Percentiles rank a stretch among this genome's conserved stretches.
These are phyloP conservation scores for Glycyrrhiza uralensis DNA, from an alignment of 306 rosid species.

Conservation along the genomic window DNA sequence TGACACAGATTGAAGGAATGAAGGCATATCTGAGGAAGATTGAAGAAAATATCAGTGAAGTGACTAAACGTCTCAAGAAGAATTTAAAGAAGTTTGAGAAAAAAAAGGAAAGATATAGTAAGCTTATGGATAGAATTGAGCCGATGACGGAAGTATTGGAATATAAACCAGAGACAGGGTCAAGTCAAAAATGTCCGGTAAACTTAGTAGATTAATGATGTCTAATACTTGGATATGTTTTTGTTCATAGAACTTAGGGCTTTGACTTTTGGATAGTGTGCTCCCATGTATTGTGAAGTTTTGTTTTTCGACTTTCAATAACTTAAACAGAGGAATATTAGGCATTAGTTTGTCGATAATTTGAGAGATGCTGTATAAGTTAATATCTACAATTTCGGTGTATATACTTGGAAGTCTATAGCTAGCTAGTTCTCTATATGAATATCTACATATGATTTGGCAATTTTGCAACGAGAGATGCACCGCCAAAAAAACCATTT, in stretches of 20 bases:
- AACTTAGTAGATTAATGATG: neutral
- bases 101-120: neutral
- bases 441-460: too few relatives aligned
- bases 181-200: neutral
- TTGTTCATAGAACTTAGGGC: neutral
- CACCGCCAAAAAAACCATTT: too few relatives aligned
- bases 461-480: too few relatives aligned
- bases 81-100: neutral
- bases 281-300: too few relatives aligned
- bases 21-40: neutral
- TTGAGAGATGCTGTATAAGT: too few relatives aligned
- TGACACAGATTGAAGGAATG: constrained; percentile 7
- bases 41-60: neutral
- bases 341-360: too few relatives aligned
- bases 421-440: too few relatives aligned
- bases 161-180: neutral
- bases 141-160: neutral
- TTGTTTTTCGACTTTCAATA: too few relatives aligned
- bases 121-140: neutral
- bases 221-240: neutral
- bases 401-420: too few relatives aligned
- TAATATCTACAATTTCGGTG: too few relatives aligned
- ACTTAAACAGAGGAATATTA: too few relatives aligned
- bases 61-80: neutral
- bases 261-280: too few relatives aligned